These are phyloP conservation scores for Aspergillus conjunctus DNA, from an alignment of 495 filamentous ascomycete species.

Conservation along the genomic window DNA sequence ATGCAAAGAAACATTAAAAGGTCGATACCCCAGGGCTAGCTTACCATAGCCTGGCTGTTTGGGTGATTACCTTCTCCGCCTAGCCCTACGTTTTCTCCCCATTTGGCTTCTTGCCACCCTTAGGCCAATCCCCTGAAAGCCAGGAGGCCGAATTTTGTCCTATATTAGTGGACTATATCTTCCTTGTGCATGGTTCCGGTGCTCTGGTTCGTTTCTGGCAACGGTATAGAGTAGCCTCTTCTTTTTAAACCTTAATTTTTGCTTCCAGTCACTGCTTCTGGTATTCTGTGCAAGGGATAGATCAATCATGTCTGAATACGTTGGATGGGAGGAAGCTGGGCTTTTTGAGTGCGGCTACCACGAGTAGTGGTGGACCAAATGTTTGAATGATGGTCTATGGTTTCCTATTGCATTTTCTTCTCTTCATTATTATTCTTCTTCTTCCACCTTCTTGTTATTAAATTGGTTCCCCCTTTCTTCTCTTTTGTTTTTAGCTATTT, in stretches of 20 bases:
- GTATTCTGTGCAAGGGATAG: slow-evolving; percentile 5
- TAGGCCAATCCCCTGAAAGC: not conserved
- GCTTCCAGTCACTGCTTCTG: slow-evolving; percentile 5
- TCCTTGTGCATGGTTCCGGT: slow-evolving; percentile 45
- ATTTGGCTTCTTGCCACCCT: not conserved
- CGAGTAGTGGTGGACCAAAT: slow-evolving; percentile 15
- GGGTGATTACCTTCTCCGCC: not conserved
- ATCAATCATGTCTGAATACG: slow-evolving; percentile 14
- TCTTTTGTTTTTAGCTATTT: slow-evolving; percentile 20
- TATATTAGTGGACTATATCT: slow-evolving; percentile 9
- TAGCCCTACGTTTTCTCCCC: not conserved
- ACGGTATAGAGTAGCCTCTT: slow-evolving; percentile 18
- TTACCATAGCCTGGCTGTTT: not conserved
- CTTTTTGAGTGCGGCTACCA: slow-evolving; percentile 14
- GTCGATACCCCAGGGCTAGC: not conserved
- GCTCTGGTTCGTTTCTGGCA: slow-evolving; percentile 39
- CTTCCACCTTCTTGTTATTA: slow-evolving; percentile 19
- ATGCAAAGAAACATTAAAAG: slow-evolving; percentile 32
- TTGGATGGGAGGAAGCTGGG: slow-evolving; percentile 20
- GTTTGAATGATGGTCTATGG: slow-evolving; percentile 14
- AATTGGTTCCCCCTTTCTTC: slow-evolving; percentile 19
- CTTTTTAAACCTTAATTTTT: slow-evolving; percentile 14
- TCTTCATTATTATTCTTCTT: slow-evolving; percentile 4
- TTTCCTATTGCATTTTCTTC: slow-evolving; percentile 21
- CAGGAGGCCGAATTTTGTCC: not conserved